Base-by-base conservation (phyloP, 805 yeast genomes). In the Monosporozyma siamensis region DNA sequence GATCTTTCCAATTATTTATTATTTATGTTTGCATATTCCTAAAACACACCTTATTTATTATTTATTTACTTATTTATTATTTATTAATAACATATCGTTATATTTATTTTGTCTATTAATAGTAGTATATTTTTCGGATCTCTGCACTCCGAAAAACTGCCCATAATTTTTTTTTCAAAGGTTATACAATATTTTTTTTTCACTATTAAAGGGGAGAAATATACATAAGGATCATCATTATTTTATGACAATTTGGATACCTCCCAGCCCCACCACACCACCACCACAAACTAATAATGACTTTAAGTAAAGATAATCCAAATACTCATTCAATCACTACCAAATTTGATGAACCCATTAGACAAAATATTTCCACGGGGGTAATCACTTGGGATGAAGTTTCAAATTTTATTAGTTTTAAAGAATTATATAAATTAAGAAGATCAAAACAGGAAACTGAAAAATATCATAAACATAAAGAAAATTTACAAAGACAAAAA, bases 401-500 rank as follows among this genome's bases (percentile, higher is more conserved):
- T 7, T 49, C 54, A 29, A 48, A 61, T 9, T 61, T 72, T 18
- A 64, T 77, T 3, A 44, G 44, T 0, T 45, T 61, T 6, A 75
- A 75, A 43, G 60, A 67, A 34, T 63, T 79, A 32, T 72, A 71
- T 29, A 52, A 55, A 21, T 63, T 80, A 40, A 74, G 75, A 37
- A 64, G 89, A 48, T 69, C 76, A 4, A 56, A 60, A 11, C 62
- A 53, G 21, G 67, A 64, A 26, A 65, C 75, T n/a, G 58, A 61
- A 3, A 53, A 54, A 41, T 81, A 82, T 51, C 55, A 60, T 9
- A 52, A 50, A 6, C 78, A 74, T 54, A 78, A 78, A 51, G 50
- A 53, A 9, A 43, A 54, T 9, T 59, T 80, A 17, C 51, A 53
- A 22, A 47, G 49, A 0, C 42, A 60, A 4, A 58, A 66, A 9